Percentiles rank a stretch among this genome's conserved stretches.
Conservation (phyloP, 208 protist species). For the Trypanosoma melophagium region DNA sequence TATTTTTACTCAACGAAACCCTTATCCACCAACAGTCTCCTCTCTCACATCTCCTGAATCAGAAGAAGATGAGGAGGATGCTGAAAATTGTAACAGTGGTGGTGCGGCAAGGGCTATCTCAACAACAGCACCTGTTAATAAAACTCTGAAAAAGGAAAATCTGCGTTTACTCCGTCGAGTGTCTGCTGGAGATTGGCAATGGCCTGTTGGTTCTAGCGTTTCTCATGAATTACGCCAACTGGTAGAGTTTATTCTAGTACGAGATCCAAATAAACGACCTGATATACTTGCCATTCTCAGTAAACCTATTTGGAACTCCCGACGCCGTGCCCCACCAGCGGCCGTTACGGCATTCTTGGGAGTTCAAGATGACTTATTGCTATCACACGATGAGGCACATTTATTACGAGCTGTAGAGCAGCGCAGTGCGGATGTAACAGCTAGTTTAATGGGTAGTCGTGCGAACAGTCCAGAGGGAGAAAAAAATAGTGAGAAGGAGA, state of each 20-base stretch:
- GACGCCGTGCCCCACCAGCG: conserved; percentile 68
- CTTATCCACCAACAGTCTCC: conserved; percentile 45
- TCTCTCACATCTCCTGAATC: conserved; percentile 2
- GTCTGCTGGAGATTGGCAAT: conserved; percentile 70
- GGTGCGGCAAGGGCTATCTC: background rate
- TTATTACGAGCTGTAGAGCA: conserved; percentile 83
- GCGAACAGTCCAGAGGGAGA: conserved; percentile 33
- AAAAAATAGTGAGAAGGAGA: background rate
- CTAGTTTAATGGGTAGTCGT: conserved; percentile 56
- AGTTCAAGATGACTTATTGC: conserved; percentile 81
- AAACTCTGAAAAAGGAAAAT: conserved; percentile 46
- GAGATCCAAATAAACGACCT: conserved; percentile 55
- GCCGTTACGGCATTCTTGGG: conserved; percentile 75
- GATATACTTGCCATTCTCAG: conserved; percentile 61
- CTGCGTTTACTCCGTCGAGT: conserved; percentile 67
- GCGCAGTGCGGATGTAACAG: conserved; percentile 71
- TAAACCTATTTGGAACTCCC: conserved; percentile 60
- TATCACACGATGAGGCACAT: conserved; percentile 77
- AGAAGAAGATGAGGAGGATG: conserved; percentile 11
- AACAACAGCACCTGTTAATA: background rate
- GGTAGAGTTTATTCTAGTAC: conserved; percentile 66
- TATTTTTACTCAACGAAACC: conserved; percentile 87
- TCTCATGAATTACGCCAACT: conserved; percentile 65
- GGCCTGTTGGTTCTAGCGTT: conserved; percentile 59
- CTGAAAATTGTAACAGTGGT: background rate